A percentile compares a stretch with the other conserved stretches of the same genome.
Conservation (phyloP, 257 asterid species). For the Solanum chiquidenum region DNA sequence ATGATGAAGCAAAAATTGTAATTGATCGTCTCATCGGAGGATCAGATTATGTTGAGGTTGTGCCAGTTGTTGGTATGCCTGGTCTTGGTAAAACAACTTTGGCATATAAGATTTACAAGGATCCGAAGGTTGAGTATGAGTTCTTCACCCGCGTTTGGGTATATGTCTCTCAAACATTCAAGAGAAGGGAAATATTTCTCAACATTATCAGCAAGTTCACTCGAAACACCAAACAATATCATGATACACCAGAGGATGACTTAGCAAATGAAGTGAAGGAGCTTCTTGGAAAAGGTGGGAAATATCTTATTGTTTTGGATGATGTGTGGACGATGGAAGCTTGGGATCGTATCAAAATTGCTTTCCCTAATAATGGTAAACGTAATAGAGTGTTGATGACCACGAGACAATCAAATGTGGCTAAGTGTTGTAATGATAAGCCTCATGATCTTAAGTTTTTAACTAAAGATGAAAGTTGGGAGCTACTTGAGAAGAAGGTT, state of each 20-base stretch:
- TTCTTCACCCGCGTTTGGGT: slow-evolving; percentile 36
- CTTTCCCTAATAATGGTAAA: slow-evolving; percentile 35
- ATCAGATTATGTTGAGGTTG: slow-evolving; percentile 10
- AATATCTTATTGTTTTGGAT: background rate
- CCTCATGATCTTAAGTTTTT: slow-evolving; percentile 29
- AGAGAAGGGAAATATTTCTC: slow-evolving; percentile 22
- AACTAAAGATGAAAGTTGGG: slow-evolving; percentile 33
- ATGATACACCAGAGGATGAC: background rate
- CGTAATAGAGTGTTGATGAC: slow-evolving; percentile 37
- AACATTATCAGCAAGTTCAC: slow-evolving; percentile 19
- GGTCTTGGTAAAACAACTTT: slow-evolving; percentile 46
- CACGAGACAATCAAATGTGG: slow-evolving; percentile 27
- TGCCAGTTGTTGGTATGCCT: slow-evolving; percentile 43
- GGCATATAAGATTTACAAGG: slow-evolving; percentile 24
- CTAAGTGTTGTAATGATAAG: slow-evolving; percentile 13
- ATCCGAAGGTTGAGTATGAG: slow-evolving; percentile 14
- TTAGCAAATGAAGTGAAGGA: background rate
- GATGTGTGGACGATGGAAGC: background rate
- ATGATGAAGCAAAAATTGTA: slow-evolving; percentile 31
- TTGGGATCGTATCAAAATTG: slow-evolving; percentile 14
- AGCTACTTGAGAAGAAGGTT: slow-evolving; percentile 29
- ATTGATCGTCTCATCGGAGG: slow-evolving; percentile 19
- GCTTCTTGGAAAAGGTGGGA: background rate
- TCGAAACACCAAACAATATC: slow-evolving; percentile 10
- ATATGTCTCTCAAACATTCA: slow-evolving; percentile 26